Conservation (phyloP, 805 yeast genomes). For the Myxozyma neotropica region DNA sequence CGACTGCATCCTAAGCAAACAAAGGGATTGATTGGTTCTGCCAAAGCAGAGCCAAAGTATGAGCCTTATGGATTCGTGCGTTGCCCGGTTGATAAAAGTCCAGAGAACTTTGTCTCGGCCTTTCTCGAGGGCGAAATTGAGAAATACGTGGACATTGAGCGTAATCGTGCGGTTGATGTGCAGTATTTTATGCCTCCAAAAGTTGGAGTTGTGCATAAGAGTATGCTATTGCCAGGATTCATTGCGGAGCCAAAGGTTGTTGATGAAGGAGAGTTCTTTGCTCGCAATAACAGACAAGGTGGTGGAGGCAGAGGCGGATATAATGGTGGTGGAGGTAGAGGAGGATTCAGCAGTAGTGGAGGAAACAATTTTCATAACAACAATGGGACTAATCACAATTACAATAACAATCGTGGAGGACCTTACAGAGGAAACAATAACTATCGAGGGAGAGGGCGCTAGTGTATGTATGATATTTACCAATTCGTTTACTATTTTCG, state of each 20-base stretch:
- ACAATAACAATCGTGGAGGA: background rate
- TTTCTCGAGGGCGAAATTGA: conserved; percentile 6
- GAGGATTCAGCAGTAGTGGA: background rate
- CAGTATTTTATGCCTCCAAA: conserved; percentile 65
- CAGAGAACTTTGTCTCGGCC: conserved; percentile 14
- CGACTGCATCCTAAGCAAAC: conserved; percentile 31
- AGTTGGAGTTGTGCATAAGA: conserved; percentile 55
- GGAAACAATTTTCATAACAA: conserved; percentile 3
- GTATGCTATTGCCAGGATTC: conserved; percentile 81
- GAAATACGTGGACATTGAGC: conserved; percentile 44
- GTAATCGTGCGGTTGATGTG: conserved; percentile 48
- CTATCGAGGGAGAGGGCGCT: background rate
- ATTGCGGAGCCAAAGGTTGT: conserved; percentile 9
- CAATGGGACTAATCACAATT: conserved; percentile 7
- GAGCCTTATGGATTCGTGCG: conserved; percentile 19
- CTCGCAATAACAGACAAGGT: background rate
- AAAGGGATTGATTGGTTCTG: conserved; percentile 43
- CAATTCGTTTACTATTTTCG: too few species aligned
- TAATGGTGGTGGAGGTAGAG: background rate
- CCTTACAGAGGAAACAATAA: background rate
- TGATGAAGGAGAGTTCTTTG: conserved; percentile 6
- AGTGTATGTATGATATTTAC: too few species aligned
- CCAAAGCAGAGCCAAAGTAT: conserved; percentile 31
- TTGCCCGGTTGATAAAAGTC: conserved; percentile 25
- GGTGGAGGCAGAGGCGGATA: conserved; percentile 8